phyloP scores from a whole-genome alignment of 2,329 filamentous ascomycete genomes.

The Fusarium keratoplasticum region DNA sequence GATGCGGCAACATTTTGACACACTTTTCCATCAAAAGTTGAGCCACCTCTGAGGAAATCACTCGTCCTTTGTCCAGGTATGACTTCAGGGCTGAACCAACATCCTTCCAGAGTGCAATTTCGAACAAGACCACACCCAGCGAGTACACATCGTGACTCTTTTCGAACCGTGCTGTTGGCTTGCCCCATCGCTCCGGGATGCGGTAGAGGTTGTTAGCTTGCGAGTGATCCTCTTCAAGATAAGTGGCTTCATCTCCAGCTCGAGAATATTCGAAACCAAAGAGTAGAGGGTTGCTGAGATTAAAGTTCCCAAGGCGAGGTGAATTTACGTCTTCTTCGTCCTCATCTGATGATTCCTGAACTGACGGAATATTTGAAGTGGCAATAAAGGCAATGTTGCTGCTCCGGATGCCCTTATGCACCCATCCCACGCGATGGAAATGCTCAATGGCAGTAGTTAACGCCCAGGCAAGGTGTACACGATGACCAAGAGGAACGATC shows the following conservation, averaged over 20 bases:
- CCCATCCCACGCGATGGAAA: not conserved
- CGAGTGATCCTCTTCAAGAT: not conserved
- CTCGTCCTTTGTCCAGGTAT: not conserved
- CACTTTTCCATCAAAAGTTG: not conserved
- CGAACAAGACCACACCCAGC: not conserved
- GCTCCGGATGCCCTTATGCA: not conserved
- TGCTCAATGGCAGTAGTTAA: not conserved
- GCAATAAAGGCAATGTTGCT: not conserved
- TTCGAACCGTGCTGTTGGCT: slow-evolving; percentile 1
- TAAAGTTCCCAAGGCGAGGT: not conserved
- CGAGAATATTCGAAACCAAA: slow-evolving; percentile 10
- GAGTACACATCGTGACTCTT: slow-evolving; percentile 13
- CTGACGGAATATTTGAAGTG: not conserved
- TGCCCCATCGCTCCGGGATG: not conserved
- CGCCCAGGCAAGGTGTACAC: not conserved
- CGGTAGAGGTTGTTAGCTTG: slow-evolving; percentile 1
- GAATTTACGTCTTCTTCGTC: not conserved
- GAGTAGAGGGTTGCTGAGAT: not conserved
- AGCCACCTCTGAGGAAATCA: not conserved
- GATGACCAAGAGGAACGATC: not conserved
- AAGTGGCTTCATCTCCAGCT: not conserved
- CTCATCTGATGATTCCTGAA: not conserved
- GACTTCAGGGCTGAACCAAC: not conserved
- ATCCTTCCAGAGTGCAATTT: slow-evolving; percentile 10
- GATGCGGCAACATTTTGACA: not conserved